Percentiles rank a stretch among this genome's conserved stretches.
Evolutionary conservation across 2,329 filamentous ascomycete genomes (phyloP).

Genomic region (Aspergillus ochraceoroseus): DNA sequence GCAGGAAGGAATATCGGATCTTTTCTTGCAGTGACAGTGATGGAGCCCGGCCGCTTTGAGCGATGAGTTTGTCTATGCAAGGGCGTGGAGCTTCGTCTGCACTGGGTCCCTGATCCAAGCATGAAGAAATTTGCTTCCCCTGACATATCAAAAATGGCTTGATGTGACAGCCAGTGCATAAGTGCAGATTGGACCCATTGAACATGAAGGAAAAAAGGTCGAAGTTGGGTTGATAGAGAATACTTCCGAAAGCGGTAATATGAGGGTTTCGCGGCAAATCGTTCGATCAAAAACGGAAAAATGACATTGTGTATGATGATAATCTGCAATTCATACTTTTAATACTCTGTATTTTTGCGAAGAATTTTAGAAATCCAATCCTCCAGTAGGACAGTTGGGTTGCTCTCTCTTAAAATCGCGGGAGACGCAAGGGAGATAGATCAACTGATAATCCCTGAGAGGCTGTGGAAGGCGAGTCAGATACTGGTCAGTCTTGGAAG

Average conservation of each 20-base stretch:
- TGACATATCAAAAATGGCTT: background rate
- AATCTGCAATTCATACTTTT: too few species aligned
- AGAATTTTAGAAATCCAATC: too few species aligned
- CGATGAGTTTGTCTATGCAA: slow-evolving; percentile 1
- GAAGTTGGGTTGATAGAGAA: background rate
- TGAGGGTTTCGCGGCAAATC: background rate
- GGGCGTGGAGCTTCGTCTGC: background rate
- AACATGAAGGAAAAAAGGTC: background rate
- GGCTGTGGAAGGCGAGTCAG: too few species aligned
- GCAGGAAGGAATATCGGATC: background rate
- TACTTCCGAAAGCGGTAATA: background rate
- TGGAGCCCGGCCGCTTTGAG: slow-evolving; percentile 12
- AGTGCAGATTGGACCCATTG: background rate
- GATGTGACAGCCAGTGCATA: background rate
- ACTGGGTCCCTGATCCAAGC: slow-evolving; percentile 1
- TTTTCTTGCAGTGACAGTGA: slow-evolving; percentile 7
- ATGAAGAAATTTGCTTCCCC: background rate
- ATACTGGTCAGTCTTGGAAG: background rate
- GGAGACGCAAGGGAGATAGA: too few species aligned
- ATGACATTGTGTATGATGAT: background rate
- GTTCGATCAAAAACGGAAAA: background rate
- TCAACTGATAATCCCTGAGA: too few species aligned
- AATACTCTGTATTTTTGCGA: too few species aligned
- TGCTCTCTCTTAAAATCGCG: too few species aligned
- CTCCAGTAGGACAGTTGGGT: too few species aligned